Evolutionary conservation across 257 asterid species (phyloP), one percentile per base, ranked within the genome.

Genomic region (Solanum stenotomum): DNA sequence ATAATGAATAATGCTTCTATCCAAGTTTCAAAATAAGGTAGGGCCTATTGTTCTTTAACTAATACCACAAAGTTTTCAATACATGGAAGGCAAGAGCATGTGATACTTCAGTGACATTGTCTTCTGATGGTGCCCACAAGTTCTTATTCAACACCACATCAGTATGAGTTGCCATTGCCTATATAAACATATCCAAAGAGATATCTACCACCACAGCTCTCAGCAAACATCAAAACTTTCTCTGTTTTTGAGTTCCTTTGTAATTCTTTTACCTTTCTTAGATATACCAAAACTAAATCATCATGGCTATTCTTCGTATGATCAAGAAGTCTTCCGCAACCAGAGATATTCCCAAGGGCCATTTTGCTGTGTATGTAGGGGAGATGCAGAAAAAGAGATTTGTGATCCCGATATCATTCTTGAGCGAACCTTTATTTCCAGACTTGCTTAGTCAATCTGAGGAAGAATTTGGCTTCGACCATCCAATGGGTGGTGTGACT

Each of bases 401-500:
- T 79, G 88, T 89, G 38, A 78, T 91, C 81, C 90, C 92, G 0
- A 72, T 93, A 14, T 82, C 91, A 35, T 90, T 89, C 87, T 89
- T 92, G 90, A 93, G 91, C 35, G 89, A 92, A 42, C 90, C 92
- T 87, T 88, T 61, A 3, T 92, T 94, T 79, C 96, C 90, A 84
- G 92, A 91, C 9, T 71, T 94, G 72, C 56, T 94, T 31, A 42
- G 81, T 14, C 91, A 83, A 68, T 90, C 93, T 3, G 95, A 93
- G 77, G 90, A 86, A 87, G 91, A 90, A 86, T 88, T 88, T 61
- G 90, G 95, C 20, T 93, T 89, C 76, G 23, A 90, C 76, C 95
- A 93, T 89, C 95, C 95, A 3, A 93, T 90, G 94, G 96, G 95
- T 2, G 95, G 96, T 52, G 91, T 93, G 5, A 92, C 94, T 2